Evolutionary conservation across 495 filamentous ascomycete species (phyloP).

Genomic region (Symbiotaphrina buchneri): DNA sequence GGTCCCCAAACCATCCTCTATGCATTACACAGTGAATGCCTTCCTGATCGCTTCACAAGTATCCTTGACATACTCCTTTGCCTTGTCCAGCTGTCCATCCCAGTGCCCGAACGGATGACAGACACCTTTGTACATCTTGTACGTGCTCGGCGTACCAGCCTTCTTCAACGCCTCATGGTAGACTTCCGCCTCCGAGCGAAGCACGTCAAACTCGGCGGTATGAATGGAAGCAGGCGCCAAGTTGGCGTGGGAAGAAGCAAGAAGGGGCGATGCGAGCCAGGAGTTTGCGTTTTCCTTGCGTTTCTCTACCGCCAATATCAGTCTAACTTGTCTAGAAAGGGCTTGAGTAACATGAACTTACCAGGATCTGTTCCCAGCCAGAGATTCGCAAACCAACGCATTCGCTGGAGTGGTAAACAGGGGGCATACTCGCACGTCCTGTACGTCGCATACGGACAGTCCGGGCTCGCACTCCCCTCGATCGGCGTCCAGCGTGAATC

Average conservation of each 20-base stretch:
- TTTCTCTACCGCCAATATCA: slow-evolving; percentile 14
- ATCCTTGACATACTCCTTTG: slow-evolving; percentile 13
- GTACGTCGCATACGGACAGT: no score
- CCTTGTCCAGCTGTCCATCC: slow-evolving; percentile 12
- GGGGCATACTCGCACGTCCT: no score
- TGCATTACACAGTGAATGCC: slow-evolving; percentile 8
- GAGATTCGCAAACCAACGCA: no score
- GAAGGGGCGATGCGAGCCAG: slow-evolving; percentile 14
- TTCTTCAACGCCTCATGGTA: slow-evolving; percentile 14
- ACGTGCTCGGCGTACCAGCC: slow-evolving; percentile 12
- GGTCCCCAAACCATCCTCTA: no score
- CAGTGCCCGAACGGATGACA: slow-evolving; percentile 17
- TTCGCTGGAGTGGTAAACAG: no score
- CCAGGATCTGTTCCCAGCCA: no score
- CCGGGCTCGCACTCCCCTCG: no score
- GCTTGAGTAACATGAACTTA: no score
- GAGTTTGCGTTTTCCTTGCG: slow-evolving; percentile 10
- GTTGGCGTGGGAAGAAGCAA: slow-evolving; percentile 12
- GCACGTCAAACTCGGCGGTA: slow-evolving; percentile 14
- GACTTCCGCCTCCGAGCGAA: slow-evolving; percentile 13
- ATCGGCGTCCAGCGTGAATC: no score
- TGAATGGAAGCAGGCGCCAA: slow-evolving; percentile 14
- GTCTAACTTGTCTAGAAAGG: no score
- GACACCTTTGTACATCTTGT: slow-evolving; percentile 15
- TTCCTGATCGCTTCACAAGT: slow-evolving; percentile 11